A percentile compares a stretch with the other conserved stretches of the same genome.
These are phyloP conservation scores for Calonectria pteridis DNA, from an alignment of 2,329 filamentous ascomycete genomes.

Conservation along the genomic window DNA sequence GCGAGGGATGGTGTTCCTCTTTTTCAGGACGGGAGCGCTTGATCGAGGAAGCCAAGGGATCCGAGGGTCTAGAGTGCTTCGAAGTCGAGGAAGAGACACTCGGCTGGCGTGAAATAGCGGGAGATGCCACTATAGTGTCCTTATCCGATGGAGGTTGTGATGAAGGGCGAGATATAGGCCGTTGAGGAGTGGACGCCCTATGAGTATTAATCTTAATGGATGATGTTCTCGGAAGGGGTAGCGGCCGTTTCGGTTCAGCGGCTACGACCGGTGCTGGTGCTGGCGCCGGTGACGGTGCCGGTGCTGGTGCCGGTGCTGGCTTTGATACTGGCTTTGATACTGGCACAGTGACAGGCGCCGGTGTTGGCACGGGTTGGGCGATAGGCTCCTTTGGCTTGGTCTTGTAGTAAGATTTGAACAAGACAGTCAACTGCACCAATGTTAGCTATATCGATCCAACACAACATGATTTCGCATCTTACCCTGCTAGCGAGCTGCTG, in stretches of 20 bases:
- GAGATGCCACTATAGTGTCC: constrained; percentile 46
- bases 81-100: constrained; percentile 38
- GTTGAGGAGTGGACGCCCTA: constrained; percentile 43
- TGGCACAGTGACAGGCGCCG: not conserved
- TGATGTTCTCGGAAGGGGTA: constrained; percentile 46
- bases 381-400: constrained; percentile 49
- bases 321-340: constrained; percentile 25
- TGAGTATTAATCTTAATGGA: constrained; percentile 56
- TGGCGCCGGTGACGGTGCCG: constrained; percentile 24
- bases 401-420: constrained; percentile 55
- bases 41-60: constrained; percentile 38
- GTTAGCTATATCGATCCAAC: constrained; percentile 32
- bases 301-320: constrained; percentile 27
- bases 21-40: constrained; percentile 56
- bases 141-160: constrained; percentile 30
- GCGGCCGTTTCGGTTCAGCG: constrained; percentile 46
- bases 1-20: constrained; percentile 47
- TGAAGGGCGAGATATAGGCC: constrained; percentile 29
- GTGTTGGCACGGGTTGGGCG: constrained; percentile 32
- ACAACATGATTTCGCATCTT: constrained; percentile 33
- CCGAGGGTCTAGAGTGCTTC: constrained; percentile 35
- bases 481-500: constrained; percentile 53
- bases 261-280: constrained; percentile 21
- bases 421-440: constrained; percentile 49
- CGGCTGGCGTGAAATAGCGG: constrained; percentile 39